These are phyloP conservation scores for Helminthosporium solani DNA, from an alignment of 2,329 filamentous ascomycete species.

Conservation along the genomic window DNA sequence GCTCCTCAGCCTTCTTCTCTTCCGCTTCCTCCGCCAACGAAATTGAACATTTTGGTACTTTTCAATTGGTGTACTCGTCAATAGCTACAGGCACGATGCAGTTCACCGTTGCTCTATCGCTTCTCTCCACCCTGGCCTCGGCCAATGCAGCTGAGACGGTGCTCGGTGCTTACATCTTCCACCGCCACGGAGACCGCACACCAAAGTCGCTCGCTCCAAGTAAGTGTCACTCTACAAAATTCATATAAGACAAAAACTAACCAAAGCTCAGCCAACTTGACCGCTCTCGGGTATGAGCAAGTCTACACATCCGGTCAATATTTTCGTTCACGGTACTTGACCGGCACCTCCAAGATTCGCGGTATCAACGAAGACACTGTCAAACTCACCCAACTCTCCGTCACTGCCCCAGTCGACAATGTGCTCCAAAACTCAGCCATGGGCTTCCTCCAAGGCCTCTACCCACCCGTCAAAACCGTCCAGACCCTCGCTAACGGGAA, in stretches of 20 bases:
- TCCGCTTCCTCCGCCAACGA: background rate
- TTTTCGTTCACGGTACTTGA: conserved; percentile 76
- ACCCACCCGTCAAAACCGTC: conserved; percentile 65
- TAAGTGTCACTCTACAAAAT: no score
- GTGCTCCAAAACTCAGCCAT: conserved; percentile 79
- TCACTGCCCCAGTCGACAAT: conserved; percentile 70
- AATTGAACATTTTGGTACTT: no score
- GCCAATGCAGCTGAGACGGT: conserved; percentile 61
- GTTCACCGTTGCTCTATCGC: conserved; percentile 20
- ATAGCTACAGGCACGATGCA: conserved; percentile 37
- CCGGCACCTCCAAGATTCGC: conserved; percentile 61
- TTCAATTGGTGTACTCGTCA: no score
- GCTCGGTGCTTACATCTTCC: conserved; percentile 82
- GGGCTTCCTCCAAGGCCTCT: conserved; percentile 82
- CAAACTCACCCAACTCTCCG: conserved; percentile 67
- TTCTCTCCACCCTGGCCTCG: conserved; percentile 29
- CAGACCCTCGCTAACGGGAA: conserved; percentile 72
- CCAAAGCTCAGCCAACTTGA: conserved; percentile 58
- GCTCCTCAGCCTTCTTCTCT: background rate
- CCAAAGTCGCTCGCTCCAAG: conserved; percentile 69
- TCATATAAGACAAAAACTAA: no score
- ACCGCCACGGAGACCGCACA: conserved; percentile 86
- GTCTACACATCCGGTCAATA: conserved; percentile 71
- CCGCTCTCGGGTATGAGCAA: conserved; percentile 75
- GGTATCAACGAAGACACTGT: conserved; percentile 67